Conservation (phyloP, 345 rosid species). For the Clarkia xantiana region DNA sequence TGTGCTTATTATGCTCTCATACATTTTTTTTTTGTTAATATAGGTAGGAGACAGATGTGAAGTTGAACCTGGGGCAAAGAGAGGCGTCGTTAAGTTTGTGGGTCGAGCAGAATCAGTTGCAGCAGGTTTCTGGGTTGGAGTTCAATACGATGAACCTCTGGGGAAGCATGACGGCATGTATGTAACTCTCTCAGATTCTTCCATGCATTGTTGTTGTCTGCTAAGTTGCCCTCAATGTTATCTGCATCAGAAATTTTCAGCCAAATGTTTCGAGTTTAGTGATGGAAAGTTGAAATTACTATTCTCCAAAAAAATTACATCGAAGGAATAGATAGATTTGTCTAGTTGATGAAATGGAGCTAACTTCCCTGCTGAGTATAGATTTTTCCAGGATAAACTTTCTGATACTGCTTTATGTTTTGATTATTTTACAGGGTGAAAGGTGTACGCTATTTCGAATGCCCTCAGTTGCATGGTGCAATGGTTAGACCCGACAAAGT, state of each 20-base stretch:
- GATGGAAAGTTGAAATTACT: no score
- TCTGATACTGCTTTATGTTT: no score
- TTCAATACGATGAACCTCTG: constrained; percentile 86
- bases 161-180: constrained; percentile 97
- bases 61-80: constrained; percentile 85
- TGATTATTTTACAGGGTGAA: constrained; percentile 43
- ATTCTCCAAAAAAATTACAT: no score
- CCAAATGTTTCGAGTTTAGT: no score
- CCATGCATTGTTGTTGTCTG: neutral
- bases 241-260: no score
- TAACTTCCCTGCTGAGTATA: no score
- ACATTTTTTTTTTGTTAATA: neutral
- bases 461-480: constrained; percentile 68
- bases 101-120: constrained; percentile 72
- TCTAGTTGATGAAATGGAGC: no score
- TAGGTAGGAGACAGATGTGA: constrained; percentile 87
- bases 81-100: constrained; percentile 69
- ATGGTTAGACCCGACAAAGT: constrained; percentile 89
- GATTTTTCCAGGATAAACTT: no score
- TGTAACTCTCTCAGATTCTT: constrained; percentile 6
- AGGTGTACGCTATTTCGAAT: constrained; percentile 58
- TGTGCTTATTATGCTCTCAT: neutral
- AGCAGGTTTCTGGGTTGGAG: constrained; percentile 87
- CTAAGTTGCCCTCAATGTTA: no score
- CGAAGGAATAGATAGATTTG: no score